Base-by-base conservation (phyloP, 164 flowering plant species). In the Brasenia schreberi region DNA sequence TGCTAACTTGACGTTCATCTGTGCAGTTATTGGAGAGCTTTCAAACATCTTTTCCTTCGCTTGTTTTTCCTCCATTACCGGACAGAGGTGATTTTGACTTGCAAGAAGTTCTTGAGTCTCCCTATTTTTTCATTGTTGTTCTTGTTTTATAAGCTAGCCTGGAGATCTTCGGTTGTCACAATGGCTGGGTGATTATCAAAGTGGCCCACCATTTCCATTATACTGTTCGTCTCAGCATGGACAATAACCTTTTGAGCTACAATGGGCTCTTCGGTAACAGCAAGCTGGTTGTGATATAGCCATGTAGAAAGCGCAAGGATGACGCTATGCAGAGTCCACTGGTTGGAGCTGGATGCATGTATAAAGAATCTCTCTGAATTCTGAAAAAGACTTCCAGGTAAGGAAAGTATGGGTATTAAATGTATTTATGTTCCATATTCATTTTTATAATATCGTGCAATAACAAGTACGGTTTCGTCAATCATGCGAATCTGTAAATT, bases 11-110 rank as follows among this genome's bases (percentile, higher is more conserved):
- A 9, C 16, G 10, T 49, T 49, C 56, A 23, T 7, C 63, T 65
- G 11, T n/a, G 14, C 84, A 92, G 98, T 77, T 92, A 80, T 87
- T 86, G 9, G 87, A 89, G 72, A 79, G 89, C 81, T 92, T 92
- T 78, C 80, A 88, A 79, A 77, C 73, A 71, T 71, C 91, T 17
- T 83, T 84, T 72, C 98, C 98, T 39, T 67, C 69, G 4, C 74
- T 83, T 77, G 65, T 52, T 18, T 92, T 92, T 72, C 98, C 98
- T 53, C 72, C 91, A 43, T 80, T 89, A 10, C 98, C 98, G 5
- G 76, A 82, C n/a, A 83, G 92, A 77, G 98, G 98, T 62, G 76
- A 84, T 72, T 88, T 92, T 64, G 82, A 89, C 78, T 74, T 92
- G 71, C 68, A 65, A 63, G 78, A 84, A 72, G 98, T 92, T 67